These are phyloP conservation scores for Elongisporangium anandrum DNA, from an alignment of 352 stramenopile genomes.

Conservation along the genomic window DNA sequence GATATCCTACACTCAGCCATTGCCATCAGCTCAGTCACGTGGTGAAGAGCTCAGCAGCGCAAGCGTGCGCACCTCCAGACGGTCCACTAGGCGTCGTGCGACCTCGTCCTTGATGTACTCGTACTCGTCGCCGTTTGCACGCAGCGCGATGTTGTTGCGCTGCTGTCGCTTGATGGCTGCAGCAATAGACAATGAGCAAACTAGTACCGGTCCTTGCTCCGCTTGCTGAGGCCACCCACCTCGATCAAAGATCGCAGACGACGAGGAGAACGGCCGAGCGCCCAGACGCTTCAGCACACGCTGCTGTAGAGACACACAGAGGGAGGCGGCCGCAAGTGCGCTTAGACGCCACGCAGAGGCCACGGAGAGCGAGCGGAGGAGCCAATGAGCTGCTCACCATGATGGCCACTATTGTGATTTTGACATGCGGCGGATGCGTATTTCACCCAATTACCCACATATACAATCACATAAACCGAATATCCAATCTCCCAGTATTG, in stretches of 20 bases:
- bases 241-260: constrained; percentile 55
- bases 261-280: constrained; percentile 39
- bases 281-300: constrained; percentile 1
- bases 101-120: constrained; percentile 88
- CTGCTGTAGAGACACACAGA: not conserved
- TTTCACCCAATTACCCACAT: not conserved
- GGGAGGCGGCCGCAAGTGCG: not conserved
- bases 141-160: constrained; percentile 65
- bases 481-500: not conserved
- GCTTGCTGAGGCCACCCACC: constrained; percentile 15
- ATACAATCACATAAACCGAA: too few species aligned
- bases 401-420: constrained; percentile 8
- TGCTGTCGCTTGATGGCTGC: constrained; percentile 77
- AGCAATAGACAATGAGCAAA: constrained; percentile 4
- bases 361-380: not conserved
- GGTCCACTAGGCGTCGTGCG: constrained; percentile 74
- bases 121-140: constrained; percentile 63
- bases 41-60: not conserved
- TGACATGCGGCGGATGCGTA: not conserved
- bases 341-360: not conserved
- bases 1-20: constrained; percentile 45
- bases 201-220: too few species aligned
- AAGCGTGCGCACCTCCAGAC: constrained; percentile 42
- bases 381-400: constrained; percentile 7
- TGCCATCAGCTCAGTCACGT: not conserved